Evolutionary conservation across 1,139 yeast genomes (phyloP).

Genomic region (Hemisphaericaspora lyxosophila): DNA sequence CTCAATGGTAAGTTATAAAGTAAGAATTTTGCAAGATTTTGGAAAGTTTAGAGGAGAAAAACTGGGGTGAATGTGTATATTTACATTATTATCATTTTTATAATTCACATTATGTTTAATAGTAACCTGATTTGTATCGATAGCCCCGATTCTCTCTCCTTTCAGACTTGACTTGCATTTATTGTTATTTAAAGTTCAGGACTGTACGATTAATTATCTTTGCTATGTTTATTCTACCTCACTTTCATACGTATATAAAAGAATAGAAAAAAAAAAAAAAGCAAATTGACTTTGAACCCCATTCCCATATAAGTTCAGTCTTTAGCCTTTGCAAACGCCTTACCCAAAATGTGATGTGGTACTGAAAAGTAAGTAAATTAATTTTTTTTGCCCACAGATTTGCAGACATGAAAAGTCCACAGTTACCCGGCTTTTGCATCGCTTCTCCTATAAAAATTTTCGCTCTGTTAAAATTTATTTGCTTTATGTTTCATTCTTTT

Average conservation of each 20-base stretch:
- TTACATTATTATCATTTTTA: slow-evolving; percentile 13
- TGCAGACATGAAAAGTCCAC: too few relatives aligned
- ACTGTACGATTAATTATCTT: neutral
- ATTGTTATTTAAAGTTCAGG: neutral
- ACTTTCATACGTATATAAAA: neutral
- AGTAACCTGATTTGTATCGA: slow-evolving; percentile 4
- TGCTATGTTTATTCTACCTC: neutral
- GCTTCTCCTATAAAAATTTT: slow-evolving; percentile 3
- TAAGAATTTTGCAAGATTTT: slow-evolving; percentile 1
- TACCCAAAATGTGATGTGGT: too few relatives aligned
- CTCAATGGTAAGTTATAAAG: slow-evolving; percentile 41
- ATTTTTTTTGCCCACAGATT: too few relatives aligned
- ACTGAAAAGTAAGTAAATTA: too few relatives aligned
- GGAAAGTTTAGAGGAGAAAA: slow-evolving; percentile 5
- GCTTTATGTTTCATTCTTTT: slow-evolving; percentile 11
- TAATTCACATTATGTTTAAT: slow-evolving; percentile 13
- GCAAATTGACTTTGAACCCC: too few relatives aligned
- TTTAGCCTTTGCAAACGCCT: too few relatives aligned
- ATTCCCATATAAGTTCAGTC: too few relatives aligned
- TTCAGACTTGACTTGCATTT: neutral
- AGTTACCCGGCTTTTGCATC: slow-evolving; percentile 3
- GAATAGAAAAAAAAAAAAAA: neutral
- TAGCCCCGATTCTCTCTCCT: neutral
- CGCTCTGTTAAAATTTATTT: neutral
- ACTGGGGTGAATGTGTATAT: slow-evolving; percentile 15